These are phyloP conservation scores for Lyophyllum semitale DNA, from an alignment of 768 basidiomycete genomes.

Conservation along the genomic window DNA sequence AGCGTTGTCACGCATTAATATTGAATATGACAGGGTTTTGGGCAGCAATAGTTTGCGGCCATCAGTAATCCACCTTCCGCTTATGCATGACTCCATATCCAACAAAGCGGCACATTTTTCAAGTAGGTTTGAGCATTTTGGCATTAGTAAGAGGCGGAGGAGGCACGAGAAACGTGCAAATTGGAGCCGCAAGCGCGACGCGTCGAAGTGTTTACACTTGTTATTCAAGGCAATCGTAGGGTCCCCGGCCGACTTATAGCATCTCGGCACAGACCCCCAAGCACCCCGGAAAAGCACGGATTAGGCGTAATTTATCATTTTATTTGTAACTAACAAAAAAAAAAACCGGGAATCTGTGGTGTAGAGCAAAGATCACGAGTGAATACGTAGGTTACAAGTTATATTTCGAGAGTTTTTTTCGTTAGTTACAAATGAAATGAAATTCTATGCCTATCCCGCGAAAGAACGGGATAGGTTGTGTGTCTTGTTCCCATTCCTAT, in stretches of 20 bases:
- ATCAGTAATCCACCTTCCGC: no score
- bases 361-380: background rate
- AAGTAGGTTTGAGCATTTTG: no score
- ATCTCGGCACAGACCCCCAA: background rate
- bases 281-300: background rate
- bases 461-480: background rate
- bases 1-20: background rate
- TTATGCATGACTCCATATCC: no score
- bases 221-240: background rate
- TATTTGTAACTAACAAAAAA: background rate
- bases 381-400: background rate
- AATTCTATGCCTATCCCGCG: background rate
- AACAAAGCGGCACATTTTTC: no score
- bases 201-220: background rate
- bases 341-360: background rate
- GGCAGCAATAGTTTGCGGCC: no score
- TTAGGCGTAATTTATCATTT: background rate
- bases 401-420: background rate
- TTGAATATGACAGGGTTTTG: no score
- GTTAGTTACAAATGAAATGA: background rate
- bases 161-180: background rate
- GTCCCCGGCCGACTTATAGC: background rate
- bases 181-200: background rate
- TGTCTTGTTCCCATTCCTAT: background rate
- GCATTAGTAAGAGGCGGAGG: no score